These are phyloP conservation scores for Phylloporus sp. DNA, from an alignment of 1,284 basidiomycete genomes.

Conservation along the genomic window DNA sequence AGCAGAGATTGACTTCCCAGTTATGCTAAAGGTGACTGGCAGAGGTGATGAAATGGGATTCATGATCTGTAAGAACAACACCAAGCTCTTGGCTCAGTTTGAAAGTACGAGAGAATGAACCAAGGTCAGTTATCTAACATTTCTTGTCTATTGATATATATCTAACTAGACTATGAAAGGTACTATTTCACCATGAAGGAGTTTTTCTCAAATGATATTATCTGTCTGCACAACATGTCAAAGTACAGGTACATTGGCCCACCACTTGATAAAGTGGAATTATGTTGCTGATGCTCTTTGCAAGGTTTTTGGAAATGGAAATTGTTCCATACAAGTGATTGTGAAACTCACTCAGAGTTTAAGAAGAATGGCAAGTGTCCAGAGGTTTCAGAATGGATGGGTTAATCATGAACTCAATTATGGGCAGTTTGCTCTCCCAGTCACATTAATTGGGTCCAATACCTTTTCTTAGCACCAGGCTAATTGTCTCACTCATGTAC, in stretches of 20 bases:
- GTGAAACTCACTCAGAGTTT: too few species aligned
- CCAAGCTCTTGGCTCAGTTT: conserved; percentile 46
- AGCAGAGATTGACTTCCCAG: conserved; percentile 55
- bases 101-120: conserved; percentile 46
- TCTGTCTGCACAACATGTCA: conserved; percentile 60
- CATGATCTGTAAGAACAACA: conserved; percentile 53
- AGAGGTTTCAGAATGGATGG: too few species aligned
- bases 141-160: not conserved
- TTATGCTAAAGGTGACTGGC: conserved; percentile 72
- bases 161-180: conserved; percentile 37
- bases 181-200: conserved; percentile 55
- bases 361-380: too few species aligned
- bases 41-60: conserved; percentile 79
- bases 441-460: too few species aligned
- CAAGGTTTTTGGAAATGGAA: conserved; percentile 68
- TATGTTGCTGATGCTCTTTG: not conserved
- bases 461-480: too few species aligned
- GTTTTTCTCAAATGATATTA: conserved; percentile 70
- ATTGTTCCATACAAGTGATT: conserved; percentile 67
- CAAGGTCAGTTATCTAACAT: conserved; percentile 38
- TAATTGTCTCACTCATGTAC: too few species aligned
- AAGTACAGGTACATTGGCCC: conserved; percentile 60
- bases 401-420: too few species aligned
- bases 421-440: too few species aligned
- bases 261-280: not conserved